Evolutionary conservation across 495 filamentous ascomycete genomes (phyloP), one percentile per base, ranked within the genome.

Genomic region (Daldinia caldariorum): DNA sequence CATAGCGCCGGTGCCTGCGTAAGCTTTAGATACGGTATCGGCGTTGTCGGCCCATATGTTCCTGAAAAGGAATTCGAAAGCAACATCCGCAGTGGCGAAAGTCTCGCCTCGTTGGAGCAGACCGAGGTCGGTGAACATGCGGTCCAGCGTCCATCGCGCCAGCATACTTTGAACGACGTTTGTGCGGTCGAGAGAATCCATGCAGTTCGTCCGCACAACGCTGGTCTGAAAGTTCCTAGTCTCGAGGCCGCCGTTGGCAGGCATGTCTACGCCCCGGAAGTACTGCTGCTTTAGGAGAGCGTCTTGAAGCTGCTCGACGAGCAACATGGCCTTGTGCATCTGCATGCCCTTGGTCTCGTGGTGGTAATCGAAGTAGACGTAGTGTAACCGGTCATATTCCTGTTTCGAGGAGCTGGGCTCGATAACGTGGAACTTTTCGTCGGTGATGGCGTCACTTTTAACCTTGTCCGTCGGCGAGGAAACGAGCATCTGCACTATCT

Each of bases 21-120:
- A 99, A 0, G 91, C 88, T 65, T 90, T 91, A 26, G 92, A 94
- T 22, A 99, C 95, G 14, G 93, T 90, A 74, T 99, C 95, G 26
- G 95, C 95, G 77, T 99, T 99, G 79, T 99, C 95, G 37, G 95
- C 95, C 95, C 95, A 99, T 35, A 97, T 84, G 76, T 97, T 97
- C 18, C 94, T 91, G 86, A 97, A 99, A 35, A 97, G 78, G 71
- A 89, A 80, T 76, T 95, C 93, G 75, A 99, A 98, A 5, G 83
- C 87, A 9, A 83, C 77, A 69, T 97, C 93, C 70, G 90, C 88
- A 49, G 87, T 86, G 13, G 88, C 86, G 67, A 88, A 86, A 14
- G 82, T 86, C 66, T 94, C 88, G 50, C 92, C 92, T 6, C 84
- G 83, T 16, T 85, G 76, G 38, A 97, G 83, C 54, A 96, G 80